phyloP scores from a whole-genome alignment of 1,284 basidiomycete species.

The Xanthoconium separans region DNA sequence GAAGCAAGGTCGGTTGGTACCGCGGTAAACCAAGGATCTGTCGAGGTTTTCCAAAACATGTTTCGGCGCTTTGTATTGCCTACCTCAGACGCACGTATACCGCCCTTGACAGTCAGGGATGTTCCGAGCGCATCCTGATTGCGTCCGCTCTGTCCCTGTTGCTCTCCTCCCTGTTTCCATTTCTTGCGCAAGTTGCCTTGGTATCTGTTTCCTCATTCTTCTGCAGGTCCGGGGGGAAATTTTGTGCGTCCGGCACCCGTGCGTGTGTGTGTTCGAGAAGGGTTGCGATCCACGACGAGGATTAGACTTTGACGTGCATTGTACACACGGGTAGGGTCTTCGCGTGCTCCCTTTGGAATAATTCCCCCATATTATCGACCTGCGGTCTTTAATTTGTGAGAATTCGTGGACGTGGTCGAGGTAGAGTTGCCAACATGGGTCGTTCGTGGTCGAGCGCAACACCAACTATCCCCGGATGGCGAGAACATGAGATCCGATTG shows the following conservation, averaged over 20 bases:
- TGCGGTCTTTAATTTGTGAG: slow-evolving; percentile 1
- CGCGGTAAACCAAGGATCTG: background rate
- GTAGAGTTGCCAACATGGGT: background rate
- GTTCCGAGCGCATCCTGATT: too few species aligned
- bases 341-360: background rate
- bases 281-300: background rate
- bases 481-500: background rate
- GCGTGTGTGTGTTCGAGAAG: slow-evolving; percentile 1
- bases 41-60: slow-evolving; percentile 1
- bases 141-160: too few species aligned
- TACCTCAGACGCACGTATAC: background rate
- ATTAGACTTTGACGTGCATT: slow-evolving; percentile 17
- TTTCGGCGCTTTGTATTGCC: slow-evolving; percentile 3
- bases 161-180: background rate
- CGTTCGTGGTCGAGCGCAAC: too few species aligned
- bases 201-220: background rate
- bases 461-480: too few species aligned
- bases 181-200: background rate
- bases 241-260: background rate
- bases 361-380: background rate
- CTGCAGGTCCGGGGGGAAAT: background rate
- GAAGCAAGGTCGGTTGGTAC: background rate
- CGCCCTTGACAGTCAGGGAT: too few species aligned
- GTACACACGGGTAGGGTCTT: background rate
- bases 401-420: background rate